Conservation (phyloP, 164 flowering plant species). For the Saururus chinensis region DNA sequence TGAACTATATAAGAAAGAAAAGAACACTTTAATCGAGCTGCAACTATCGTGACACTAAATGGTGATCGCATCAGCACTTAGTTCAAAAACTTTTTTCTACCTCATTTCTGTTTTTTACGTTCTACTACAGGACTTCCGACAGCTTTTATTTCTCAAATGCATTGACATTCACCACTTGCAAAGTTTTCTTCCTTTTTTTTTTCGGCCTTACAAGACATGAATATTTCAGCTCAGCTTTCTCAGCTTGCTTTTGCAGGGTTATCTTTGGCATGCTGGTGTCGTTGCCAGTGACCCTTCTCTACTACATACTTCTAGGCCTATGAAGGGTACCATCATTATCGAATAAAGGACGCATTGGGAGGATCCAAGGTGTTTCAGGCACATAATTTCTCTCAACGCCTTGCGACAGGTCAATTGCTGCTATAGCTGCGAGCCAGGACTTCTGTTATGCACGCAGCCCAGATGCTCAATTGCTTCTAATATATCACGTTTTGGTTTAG, state of each 20-base stretch:
- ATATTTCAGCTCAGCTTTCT: background rate
- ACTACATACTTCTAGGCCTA: conserved; percentile 46
- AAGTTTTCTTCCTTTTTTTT: background rate
- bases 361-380: conserved; percentile 9
- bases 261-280: conserved; percentile 66
- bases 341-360: conserved; percentile 8
- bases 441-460: background rate
- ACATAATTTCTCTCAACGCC: background rate
- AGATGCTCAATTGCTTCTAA: background rate
- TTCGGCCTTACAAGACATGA: background rate
- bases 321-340: conserved; percentile 12
- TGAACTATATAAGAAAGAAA: too few relatives aligned
- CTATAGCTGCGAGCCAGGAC: background rate
- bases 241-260: conserved; percentile 36
- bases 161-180: too few relatives aligned
- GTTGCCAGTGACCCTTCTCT: conserved; percentile 56
- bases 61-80: too few relatives aligned
- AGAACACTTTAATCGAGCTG: too few relatives aligned
- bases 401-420: background rate
- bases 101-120: too few relatives aligned
- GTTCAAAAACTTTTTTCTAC: background rate
- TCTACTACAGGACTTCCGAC: background rate
- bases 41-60: too few relatives aligned
- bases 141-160: too few relatives aligned
- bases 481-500: background rate